Evolutionary conservation across 2,329 filamentous ascomycete genomes (phyloP), one percentile per base, ranked within the genome.

Genomic region (Aspergillus quadrilineatus): DNA sequence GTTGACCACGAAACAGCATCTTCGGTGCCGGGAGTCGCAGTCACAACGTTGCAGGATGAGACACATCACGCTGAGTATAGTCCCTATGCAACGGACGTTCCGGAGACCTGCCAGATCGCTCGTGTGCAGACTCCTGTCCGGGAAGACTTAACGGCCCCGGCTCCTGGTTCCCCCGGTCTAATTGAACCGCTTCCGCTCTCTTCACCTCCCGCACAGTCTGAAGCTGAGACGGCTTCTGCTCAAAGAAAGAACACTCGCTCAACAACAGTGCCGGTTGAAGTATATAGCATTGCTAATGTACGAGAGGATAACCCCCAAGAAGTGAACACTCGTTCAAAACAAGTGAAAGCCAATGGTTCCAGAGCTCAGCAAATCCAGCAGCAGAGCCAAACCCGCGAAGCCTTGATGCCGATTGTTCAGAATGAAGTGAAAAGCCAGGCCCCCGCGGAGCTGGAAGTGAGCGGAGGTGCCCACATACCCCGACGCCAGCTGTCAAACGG

Each of bases 401-500:
- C 39, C 39, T 22, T 66, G 50, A 66, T 57, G 7, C 60, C 66
- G 7, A 55, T 50, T 37, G 60, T 64, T 8, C 60, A 10, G 65
- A 65, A 61, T 22, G 55, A 50, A 22, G 46, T 51, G 17, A 63
- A 63, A 26, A 36, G 43, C 3, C 22, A 22, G n/a, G 39, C 49
- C 9, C 14, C 22, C 54, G 48, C 51, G 41, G 51, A 59, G 28
- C 50, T 37, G 22, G 32, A 37, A 9, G 30, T 56, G 41, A 44
- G 63, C 42, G 51, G 57, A 29, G 32, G 14, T 48, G 22, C 56
- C 36, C 28, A 37, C 17, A 50, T 36, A 4, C 72, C 85, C 7
- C 75, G 77, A 56, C 81, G 86, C 1, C 81, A 77, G 8, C 79
- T 76, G 15, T 89, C 87, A 0, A 85, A 86, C 62, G 86, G 83